phyloP scores from a whole-genome alignment of 495 filamentous ascomycete genomes.

The Neurospora discreta region DNA sequence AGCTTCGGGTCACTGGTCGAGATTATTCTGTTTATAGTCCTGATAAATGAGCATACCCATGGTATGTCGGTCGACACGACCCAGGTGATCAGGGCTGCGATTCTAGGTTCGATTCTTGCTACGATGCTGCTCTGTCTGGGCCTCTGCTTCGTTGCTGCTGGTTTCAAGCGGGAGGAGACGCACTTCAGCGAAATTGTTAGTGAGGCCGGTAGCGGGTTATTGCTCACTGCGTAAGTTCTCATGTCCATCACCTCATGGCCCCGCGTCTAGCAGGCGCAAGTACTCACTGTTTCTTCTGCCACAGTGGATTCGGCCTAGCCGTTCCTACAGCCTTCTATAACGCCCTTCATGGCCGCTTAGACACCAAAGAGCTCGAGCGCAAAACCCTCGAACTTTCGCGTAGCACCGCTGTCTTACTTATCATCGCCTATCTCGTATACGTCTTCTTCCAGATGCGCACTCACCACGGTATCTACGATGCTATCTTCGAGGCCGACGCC shows the following conservation, averaged over 20 bases:
- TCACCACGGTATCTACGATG: constrained; percentile 66
- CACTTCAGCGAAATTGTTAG: constrained; percentile 65
- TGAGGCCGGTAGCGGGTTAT: constrained; percentile 68
- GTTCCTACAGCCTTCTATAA: constrained; percentile 71
- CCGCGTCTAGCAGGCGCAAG: neutral
- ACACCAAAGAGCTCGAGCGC: neutral
- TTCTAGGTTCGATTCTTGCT: constrained; percentile 25
- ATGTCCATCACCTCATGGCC: neutral
- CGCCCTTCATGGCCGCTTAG: constrained; percentile 35
- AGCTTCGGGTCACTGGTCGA: constrained; percentile 65
- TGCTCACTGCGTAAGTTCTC: constrained; percentile 58
- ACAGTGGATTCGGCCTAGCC: constrained; percentile 60
- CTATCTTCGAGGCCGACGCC: constrained; percentile 56
- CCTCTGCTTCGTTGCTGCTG: constrained; percentile 59
- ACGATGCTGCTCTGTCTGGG: constrained; percentile 32
- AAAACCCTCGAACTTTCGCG: neutral
- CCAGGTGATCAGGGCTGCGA: constrained; percentile 54
- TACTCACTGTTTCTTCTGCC: constrained; percentile 4
- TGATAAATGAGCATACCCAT: too few species aligned
- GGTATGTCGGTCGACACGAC: constrained; percentile 31
- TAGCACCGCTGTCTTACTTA: constrained; percentile 51
- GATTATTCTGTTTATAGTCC: constrained; percentile 70
- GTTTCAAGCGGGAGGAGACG: constrained; percentile 52
- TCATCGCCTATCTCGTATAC: constrained; percentile 69
- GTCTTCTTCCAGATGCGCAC: constrained; percentile 73